A percentile compares a stretch with the other conserved stretches of the same genome.
These are phyloP conservation scores for Eucalyptus polyanthemos DNA, from an alignment of 345 rosid species.

Conservation along the genomic window DNA sequence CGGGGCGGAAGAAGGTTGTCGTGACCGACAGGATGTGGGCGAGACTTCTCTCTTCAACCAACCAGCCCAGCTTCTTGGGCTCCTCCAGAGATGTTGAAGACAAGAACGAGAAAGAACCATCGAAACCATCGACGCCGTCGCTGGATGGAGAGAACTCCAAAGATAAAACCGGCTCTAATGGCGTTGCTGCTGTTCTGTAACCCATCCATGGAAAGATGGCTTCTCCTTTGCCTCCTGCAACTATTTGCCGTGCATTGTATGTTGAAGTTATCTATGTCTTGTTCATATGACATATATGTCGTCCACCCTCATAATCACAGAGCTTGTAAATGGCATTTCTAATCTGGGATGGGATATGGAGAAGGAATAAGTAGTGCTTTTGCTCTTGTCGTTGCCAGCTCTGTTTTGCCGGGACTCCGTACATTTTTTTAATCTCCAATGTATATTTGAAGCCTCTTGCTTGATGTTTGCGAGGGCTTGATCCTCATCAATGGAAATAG, in stretches of 20 bases:
- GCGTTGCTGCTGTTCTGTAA: neutral
- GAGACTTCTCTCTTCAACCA: constrained; percentile 56
- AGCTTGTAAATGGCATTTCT: neutral
- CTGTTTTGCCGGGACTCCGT: neutral
- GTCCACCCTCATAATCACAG: neutral
- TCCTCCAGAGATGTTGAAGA: constrained; percentile 4
- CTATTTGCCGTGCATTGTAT: neutral
- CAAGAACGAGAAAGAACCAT: neutral
- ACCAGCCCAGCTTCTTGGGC: constrained; percentile 69
- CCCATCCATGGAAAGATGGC: neutral
- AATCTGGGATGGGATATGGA: neutral
- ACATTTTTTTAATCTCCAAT: neutral
- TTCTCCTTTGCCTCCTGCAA: neutral
- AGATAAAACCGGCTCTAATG: neutral
- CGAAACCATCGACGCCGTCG: neutral
- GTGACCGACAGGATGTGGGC: constrained; percentile 92
- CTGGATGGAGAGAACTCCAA: neutral
- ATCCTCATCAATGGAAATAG: neutral
- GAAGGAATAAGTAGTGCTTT: neutral
- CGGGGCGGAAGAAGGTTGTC: constrained; percentile 51
- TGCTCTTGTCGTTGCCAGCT: neutral
- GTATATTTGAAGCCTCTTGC: neutral
- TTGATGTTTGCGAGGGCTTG: neutral
- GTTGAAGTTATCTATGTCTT: neutral
- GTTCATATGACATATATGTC: neutral